Conservation (phyloP, 805 yeast genomes). For the Pichia sporocuriosa region DNA sequence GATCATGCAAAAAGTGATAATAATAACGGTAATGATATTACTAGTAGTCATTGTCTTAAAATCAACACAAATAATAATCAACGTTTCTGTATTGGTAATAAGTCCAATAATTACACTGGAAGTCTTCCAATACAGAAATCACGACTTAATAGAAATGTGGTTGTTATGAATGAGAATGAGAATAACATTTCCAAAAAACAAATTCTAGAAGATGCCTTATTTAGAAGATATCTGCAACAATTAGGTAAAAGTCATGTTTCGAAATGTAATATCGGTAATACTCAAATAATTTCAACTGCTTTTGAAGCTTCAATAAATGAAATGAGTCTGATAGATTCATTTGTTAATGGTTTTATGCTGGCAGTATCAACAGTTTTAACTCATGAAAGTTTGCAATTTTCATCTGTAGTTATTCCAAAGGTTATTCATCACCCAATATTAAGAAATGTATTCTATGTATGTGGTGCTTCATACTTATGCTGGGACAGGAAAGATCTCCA, state of each 20-base stretch:
- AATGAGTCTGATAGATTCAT: conserved; percentile 25
- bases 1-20: too few species aligned
- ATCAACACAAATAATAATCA: too few species aligned
- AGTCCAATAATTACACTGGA: too few species aligned
- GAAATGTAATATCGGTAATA: neutral
- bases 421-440: conserved; percentile 25
- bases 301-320: conserved; percentile 14
- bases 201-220: neutral
- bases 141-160: too few species aligned
- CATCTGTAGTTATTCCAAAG: conserved; percentile 33
- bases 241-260: neutral
- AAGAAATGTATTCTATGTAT: conserved; percentile 31
- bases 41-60: too few species aligned
- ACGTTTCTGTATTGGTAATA: too few species aligned
- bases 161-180: too few species aligned
- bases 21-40: neutral
- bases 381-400: conserved; percentile 32
- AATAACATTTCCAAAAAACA: neutral
- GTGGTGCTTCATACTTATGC: conserved; percentile 35
- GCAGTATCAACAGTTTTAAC: conserved; percentile 35
- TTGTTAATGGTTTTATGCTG: conserved; percentile 34
- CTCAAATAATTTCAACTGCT: too few species aligned
- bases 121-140: too few species aligned
- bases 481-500: conserved; percentile 14
- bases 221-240: neutral